Base-by-base conservation (phyloP, 371 early-diverging fungal genomes). In the Mucor circinelloides region DNA sequence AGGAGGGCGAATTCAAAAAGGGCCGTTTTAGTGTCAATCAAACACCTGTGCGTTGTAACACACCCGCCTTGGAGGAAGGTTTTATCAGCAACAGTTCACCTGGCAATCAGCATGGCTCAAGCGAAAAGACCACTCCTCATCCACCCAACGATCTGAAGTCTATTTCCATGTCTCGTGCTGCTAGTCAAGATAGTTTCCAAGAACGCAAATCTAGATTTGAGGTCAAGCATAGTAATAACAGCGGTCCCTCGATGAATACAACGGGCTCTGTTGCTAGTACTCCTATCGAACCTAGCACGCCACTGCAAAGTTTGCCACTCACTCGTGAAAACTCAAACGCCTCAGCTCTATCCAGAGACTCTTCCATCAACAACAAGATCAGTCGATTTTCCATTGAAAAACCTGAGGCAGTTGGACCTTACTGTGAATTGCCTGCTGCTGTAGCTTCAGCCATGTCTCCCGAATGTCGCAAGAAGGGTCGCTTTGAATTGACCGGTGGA, bases 11-110 rank as follows among this genome's bases (percentile, higher is more conserved):
- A 25, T 57, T 76, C 28, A 70, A 70, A 31, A 76, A 76, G 31
- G 76, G 76, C 1, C 62, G 76, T 10, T 76, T 76, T 25, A 76
- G 76, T 56, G 76, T 76, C 15, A 76, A 76, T 34, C 73, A 73
- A 19, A 69, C 76, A n/a, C 66, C 69, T 15, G 57, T 63, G 17
- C 73, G 58, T 30, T 28, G 46, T 36, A 28, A 3, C 12, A 66
- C 55, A 40, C 63, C 58, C 17, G 57, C 40, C 40, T 17, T 55
- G 2, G 60, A 58, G 10, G 60, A 63, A 42, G 9, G 32, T 13
- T 7, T 36, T 42, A 5, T 32, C 32, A 50, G 50, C 21, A 13
- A 55, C 52, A 42, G 34, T 50, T 19, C 23, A 7, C 23, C 66
- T 9, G 34, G 48, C 12, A 61, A 69, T n/a, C 36, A 10, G 5